Evolutionary conservation across 495 filamentous ascomycete genomes (phyloP).

Genomic region (Penicillium turbatum): DNA sequence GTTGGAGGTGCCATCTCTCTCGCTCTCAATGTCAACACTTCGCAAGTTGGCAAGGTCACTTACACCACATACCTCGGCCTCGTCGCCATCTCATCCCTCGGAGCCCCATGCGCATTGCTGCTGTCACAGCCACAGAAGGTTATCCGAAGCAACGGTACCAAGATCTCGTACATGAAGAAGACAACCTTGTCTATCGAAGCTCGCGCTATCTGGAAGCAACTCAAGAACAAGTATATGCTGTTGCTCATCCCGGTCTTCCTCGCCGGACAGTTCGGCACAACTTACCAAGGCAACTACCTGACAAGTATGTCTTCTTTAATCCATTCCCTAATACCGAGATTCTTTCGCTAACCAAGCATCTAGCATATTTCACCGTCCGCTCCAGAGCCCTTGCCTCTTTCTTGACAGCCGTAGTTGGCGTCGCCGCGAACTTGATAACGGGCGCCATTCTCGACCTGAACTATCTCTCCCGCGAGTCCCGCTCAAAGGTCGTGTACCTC

Average conservation of each 20-base stretch:
- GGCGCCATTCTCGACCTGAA: slow-evolving; percentile 45
- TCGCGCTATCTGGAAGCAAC: slow-evolving; percentile 42
- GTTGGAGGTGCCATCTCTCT: slow-evolving; percentile 55
- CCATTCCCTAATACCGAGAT: no score
- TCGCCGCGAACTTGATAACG: slow-evolving; percentile 45
- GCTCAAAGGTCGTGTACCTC: slow-evolving; percentile 13
- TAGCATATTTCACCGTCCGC: slow-evolving; percentile 55
- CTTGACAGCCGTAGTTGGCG: slow-evolving; percentile 42
- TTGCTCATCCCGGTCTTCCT: slow-evolving; percentile 52
- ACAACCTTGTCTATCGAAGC: slow-evolving; percentile 41
- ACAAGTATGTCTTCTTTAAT: slow-evolving; percentile 20
- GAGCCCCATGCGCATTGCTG: slow-evolving; percentile 48
- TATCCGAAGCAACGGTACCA: slow-evolving; percentile 46
- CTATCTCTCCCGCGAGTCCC: slow-evolving; percentile 21
- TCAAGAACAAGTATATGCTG: slow-evolving; percentile 46
- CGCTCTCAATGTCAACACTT: slow-evolving; percentile 45
- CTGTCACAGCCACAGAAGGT: slow-evolving; percentile 52
- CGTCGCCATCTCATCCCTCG: slow-evolving; percentile 50
- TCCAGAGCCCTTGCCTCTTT: slow-evolving; percentile 49
- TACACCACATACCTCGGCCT: slow-evolving; percentile 52
- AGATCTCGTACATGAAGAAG: slow-evolving; percentile 38
- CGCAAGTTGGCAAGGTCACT: slow-evolving; percentile 49
- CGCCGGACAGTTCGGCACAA: slow-evolving; percentile 51
- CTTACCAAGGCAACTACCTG: slow-evolving; percentile 56
- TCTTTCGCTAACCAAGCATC: background rate